phyloP scores from a whole-genome alignment of 2,329 filamentous ascomycete species.

The Ophiostoma angusticollis region DNA sequence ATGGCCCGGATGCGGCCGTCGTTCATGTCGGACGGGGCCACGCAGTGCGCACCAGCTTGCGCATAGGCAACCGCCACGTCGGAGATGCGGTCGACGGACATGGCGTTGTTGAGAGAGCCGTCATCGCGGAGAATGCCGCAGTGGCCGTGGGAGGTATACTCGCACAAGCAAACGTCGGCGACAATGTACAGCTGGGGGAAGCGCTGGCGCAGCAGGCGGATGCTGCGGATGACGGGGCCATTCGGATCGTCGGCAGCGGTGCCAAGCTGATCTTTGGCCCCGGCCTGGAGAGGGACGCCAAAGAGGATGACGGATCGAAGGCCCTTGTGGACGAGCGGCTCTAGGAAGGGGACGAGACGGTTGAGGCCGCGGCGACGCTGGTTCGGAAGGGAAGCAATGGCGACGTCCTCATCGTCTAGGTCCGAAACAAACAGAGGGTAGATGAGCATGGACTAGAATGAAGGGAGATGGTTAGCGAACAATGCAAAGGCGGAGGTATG shows the following conservation, averaged over 20 bases:
- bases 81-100: conserved; percentile 87
- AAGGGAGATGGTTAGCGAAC: background rate
- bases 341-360: conserved; percentile 70
- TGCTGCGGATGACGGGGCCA: conserved; percentile 79
- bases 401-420: conserved; percentile 78
- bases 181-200: conserved; percentile 89
- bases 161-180: conserved; percentile 91
- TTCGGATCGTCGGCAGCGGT: conserved; percentile 86
- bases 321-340: conserved; percentile 78
- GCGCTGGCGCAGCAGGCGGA: conserved; percentile 67
- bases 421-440: conserved; percentile 96
- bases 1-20: conserved; percentile 94
- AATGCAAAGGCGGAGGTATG: no score
- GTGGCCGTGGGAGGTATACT: conserved; percentile 96
- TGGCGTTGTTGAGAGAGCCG: conserved; percentile 79
- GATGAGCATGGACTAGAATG: conserved; percentile 81
- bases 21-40: conserved; percentile 98
- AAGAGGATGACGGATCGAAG: conserved; percentile 90
- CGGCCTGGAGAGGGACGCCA: conserved; percentile 72
- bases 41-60: conserved; percentile 88
- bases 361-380: conserved; percentile 83
- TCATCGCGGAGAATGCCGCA: conserved; percentile 93
- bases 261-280: conserved; percentile 80
- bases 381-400: conserved; percentile 82
- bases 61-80: conserved; percentile 98